Percentiles rank a stretch among this genome's conserved stretches.
These are phyloP conservation scores for Fusarium sp. DNA, from an alignment of 2,329 filamentous ascomycete species.

Conservation along the genomic window DNA sequence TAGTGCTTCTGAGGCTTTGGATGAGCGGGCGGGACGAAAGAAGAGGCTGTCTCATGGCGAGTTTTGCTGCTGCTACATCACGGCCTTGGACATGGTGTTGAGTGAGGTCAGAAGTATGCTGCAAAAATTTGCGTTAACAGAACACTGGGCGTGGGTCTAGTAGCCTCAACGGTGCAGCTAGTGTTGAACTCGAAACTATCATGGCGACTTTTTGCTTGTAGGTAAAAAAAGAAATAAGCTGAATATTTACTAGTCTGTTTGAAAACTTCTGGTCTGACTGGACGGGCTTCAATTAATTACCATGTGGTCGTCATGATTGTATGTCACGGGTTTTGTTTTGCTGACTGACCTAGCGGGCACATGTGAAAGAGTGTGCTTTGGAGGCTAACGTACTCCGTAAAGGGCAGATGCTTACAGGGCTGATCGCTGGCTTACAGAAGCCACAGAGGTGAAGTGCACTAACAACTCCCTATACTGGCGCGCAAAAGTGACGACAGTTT, in stretches of 20 bases:
- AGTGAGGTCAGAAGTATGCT: constrained; percentile 11
- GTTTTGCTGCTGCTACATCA: constrained; percentile 33
- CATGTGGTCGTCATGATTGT: constrained; percentile 16
- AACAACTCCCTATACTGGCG: background rate
- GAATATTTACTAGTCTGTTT: background rate
- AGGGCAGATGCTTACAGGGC: too few relatives aligned
- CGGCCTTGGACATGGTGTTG: constrained; percentile 22
- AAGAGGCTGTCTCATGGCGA: constrained; percentile 40
- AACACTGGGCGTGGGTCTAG: constrained; percentile 39
- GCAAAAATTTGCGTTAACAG: constrained; percentile 46
- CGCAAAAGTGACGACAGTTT: too few relatives aligned
- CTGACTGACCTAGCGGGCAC: constrained; percentile 33
- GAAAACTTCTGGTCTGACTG: constrained; percentile 9
- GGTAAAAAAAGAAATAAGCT: background rate
- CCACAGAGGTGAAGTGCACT: background rate
- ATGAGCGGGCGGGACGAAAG: constrained; percentile 24
- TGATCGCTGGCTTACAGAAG: too few relatives aligned
- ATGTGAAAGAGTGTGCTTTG: constrained; percentile 22
- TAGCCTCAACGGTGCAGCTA: background rate
- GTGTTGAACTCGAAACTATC: background rate
- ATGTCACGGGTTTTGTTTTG: constrained; percentile 30
- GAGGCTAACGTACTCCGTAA: too few relatives aligned
- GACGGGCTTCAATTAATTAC: constrained; percentile 7
- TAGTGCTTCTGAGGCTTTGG: constrained; percentile 14
- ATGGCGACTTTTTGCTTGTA: background rate